Evolutionary conservation across 2,329 filamentous ascomycete species (phyloP).

Genomic region (Phialophora chinensis): DNA sequence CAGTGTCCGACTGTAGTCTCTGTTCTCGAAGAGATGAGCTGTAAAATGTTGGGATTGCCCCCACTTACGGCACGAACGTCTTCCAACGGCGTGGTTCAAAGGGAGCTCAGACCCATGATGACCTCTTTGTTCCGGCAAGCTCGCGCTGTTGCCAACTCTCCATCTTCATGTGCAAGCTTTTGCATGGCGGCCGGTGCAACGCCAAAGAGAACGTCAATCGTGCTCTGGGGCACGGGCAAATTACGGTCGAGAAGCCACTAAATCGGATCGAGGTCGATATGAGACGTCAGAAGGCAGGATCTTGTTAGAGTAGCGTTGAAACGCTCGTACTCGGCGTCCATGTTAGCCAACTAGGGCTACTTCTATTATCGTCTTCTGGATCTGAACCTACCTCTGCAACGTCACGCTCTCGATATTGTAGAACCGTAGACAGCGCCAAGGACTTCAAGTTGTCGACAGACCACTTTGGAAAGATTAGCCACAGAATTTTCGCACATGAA

Average conservation of each 20-base stretch:
- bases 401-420: not conserved
- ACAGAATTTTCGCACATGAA: not conserved
- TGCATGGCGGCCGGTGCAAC: slow-evolving; percentile 60
- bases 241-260: not conserved
- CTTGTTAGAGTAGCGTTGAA: slow-evolving; percentile 4
- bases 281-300: not conserved
- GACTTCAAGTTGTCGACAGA: slow-evolving; percentile 1
- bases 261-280: slow-evolving; percentile 1
- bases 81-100: slow-evolving; percentile 50
- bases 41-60: slow-evolving; percentile 49
- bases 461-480: not conserved
- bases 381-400: not conserved
- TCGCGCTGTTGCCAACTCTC: slow-evolving; percentile 55
- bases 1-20: slow-evolving; percentile 46
- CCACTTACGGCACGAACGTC: slow-evolving; percentile 50
- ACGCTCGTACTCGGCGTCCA: not conserved
- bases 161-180: slow-evolving; percentile 55
- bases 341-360: not conserved
- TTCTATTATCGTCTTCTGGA: not conserved
- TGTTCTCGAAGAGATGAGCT: slow-evolving; percentile 58
- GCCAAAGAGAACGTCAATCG: slow-evolving; percentile 39
- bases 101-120: slow-evolving; percentile 53
- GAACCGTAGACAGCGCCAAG: not conserved
- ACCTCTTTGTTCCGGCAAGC: slow-evolving; percentile 50
- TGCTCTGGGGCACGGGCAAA: slow-evolving; percentile 20